A percentile compares a stretch with the other conserved stretches of the same genome.
Conservation (phyloP, 2,329 filamentous ascomycete genomes). For the Monilinia aucupariae region DNA sequence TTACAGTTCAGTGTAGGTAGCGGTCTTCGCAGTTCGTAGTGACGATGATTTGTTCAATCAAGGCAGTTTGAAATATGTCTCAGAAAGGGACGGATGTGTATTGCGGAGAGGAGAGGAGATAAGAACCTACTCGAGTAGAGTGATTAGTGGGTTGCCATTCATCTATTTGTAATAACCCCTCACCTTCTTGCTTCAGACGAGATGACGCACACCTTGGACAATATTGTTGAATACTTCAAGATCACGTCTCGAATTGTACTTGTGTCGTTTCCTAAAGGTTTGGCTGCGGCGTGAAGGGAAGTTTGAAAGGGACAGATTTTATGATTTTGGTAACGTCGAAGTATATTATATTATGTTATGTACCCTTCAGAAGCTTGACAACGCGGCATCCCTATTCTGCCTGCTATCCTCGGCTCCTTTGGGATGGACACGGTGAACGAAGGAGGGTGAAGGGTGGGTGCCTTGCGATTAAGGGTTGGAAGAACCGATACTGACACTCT, state of each 20-base stretch:
- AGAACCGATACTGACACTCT: not conserved
- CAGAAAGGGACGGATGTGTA: not conserved
- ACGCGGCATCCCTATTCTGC: conserved; percentile 14
- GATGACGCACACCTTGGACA: conserved; percentile 12
- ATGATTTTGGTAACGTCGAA: not conserved
- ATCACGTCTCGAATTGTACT: conserved; percentile 3
- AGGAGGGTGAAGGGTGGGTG: not conserved
- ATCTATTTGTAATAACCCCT: conserved; percentile 16
- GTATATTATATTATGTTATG: not conserved
- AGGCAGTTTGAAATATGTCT: not conserved
- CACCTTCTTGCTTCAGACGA: conserved; percentile 15
- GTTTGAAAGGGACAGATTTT: conserved; percentile 12
- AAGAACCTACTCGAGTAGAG: not conserved
- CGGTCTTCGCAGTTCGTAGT: conserved; percentile 5
- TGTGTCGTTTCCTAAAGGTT: not conserved
- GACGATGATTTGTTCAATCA: not conserved
- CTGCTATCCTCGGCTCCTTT: conserved; percentile 9
- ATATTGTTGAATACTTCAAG: conserved; percentile 5
- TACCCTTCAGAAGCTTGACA: conserved; percentile 9
- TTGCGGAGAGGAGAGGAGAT: not conserved
- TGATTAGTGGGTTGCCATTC: conserved; percentile 16
- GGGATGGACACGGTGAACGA: not conserved
- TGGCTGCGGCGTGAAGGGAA: not conserved
- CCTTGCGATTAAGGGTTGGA: conserved; percentile 12
- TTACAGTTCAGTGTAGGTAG: not conserved